Evolutionary conservation across 2,329 filamentous ascomycete species (phyloP).

Genomic region (Proliferodiscus dingleyae): DNA sequence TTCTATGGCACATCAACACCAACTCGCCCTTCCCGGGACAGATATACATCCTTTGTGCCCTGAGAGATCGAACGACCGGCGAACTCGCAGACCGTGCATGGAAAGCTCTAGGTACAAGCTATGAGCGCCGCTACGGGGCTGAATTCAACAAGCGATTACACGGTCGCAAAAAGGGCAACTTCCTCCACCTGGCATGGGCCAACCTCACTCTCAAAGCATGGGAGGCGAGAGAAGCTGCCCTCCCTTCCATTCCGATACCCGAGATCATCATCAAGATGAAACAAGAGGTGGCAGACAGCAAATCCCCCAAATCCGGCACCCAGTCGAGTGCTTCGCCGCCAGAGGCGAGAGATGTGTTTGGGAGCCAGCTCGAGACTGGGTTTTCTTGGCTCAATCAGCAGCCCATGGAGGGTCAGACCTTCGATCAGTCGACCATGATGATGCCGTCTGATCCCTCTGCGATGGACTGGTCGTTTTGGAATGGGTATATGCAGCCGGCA

Average conservation of each 20-base stretch:
- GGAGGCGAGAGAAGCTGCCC: conserved; percentile 19
- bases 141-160: neutral
- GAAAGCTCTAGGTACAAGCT: conserved; percentile 11
- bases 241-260: conserved; percentile 6
- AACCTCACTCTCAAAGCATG: conserved; percentile 24
- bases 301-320: neutral
- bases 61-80: conserved; percentile 21
- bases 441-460: conserved; percentile 4
- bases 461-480: conserved; percentile 17
- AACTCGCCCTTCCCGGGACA: conserved; percentile 31
- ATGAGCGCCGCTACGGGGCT: conserved; percentile 4
- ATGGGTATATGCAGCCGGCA: too few relatives aligned
- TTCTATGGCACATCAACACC: conserved; percentile 29
- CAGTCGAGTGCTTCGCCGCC: neutral
- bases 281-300: neutral
- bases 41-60: conserved; percentile 27
- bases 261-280: conserved; percentile 3
- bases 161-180: conserved; percentile 4
- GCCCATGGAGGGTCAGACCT: conserved; percentile 1
- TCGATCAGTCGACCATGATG: conserved; percentile 1
- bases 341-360: neutral
- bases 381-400: conserved; percentile 9
- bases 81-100: conserved; percentile 25
- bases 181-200: conserved; percentile 18
- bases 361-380: conserved; percentile 1